Percentiles rank a stretch among this genome's conserved stretches.
Conservation (phyloP, 805 yeast species). For the Lipomyces sp. region DNA sequence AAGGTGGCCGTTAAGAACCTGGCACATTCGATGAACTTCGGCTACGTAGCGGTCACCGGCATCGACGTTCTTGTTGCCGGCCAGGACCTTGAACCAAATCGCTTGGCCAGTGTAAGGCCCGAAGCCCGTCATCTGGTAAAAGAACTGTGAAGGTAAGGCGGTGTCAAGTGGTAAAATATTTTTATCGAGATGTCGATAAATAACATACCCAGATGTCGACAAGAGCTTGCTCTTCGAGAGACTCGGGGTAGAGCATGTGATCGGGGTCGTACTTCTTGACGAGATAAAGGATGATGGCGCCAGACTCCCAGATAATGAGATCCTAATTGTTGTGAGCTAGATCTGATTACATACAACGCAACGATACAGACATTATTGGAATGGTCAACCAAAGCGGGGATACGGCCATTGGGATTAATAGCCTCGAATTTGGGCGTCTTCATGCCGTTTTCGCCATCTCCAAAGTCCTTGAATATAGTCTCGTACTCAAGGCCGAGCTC, state of each 20-base stretch:
- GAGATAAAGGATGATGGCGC: constrained; percentile 79
- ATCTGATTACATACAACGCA: not conserved
- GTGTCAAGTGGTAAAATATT: not conserved
- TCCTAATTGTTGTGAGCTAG: constrained; percentile 20
- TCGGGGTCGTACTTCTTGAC: constrained; percentile 62
- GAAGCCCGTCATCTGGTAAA: constrained; percentile 36
- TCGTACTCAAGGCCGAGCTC: constrained; percentile 80
- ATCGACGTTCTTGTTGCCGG: constrained; percentile 74
- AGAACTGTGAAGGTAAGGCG: constrained; percentile 17
- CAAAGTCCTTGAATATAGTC: constrained; percentile 54
- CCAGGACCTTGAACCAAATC: constrained; percentile 82
- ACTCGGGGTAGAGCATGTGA: constrained; percentile 44
- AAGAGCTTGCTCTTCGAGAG: constrained; percentile 35
- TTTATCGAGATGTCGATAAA: not conserved
- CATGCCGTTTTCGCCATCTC: constrained; percentile 49
- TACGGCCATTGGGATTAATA: constrained; percentile 66
- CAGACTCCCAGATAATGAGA: constrained; percentile 78
- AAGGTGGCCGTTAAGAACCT: constrained; percentile 82
- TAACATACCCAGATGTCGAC: constrained; percentile 36
- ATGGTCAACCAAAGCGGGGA: constrained; percentile 55
- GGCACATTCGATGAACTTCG: constrained; percentile 87
- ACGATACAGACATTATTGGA: constrained; percentile 17
- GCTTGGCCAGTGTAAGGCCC: constrained; percentile 70
- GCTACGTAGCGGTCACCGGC: constrained; percentile 85
- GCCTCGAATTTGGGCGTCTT: constrained; percentile 62